These are phyloP conservation scores for Clonostachys chloroleuca DNA, from an alignment of 2,329 filamentous ascomycete species.

Conservation along the genomic window DNA sequence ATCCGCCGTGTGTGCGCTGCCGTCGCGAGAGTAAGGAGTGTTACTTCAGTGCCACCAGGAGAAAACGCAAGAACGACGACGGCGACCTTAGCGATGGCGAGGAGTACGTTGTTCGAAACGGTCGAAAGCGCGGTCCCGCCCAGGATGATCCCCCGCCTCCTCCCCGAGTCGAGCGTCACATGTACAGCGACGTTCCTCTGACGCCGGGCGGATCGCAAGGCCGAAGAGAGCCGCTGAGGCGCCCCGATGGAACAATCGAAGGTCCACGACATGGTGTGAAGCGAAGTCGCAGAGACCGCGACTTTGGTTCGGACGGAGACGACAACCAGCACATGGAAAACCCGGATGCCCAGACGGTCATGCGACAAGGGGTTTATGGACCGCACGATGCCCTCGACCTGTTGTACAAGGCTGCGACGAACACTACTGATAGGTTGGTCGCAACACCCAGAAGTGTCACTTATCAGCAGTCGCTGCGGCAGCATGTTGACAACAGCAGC, in stretches of 20 bases:
- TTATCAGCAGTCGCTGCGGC: constrained; percentile 1
- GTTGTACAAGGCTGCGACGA: constrained; percentile 76
- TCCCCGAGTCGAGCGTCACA: constrained; percentile 31
- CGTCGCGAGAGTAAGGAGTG: constrained; percentile 94
- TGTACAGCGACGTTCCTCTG: constrained; percentile 48
- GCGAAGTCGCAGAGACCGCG: constrained; percentile 17
- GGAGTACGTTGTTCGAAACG: constrained; percentile 70
- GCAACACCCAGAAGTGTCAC: neutral
- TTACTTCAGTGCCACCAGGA: constrained; percentile 90
- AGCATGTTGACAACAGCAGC: neutral
- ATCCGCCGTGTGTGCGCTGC: constrained; percentile 91
- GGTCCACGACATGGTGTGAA: neutral
- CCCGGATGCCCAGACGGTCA: constrained; percentile 58
- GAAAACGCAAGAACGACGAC: constrained; percentile 78
- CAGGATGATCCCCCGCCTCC: constrained; percentile 39
- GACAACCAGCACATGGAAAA: constrained; percentile 60
- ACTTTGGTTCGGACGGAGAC: constrained; percentile 33
- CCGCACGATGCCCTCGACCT: constrained; percentile 90
- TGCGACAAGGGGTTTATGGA: constrained; percentile 74
- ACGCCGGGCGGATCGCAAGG: constrained; percentile 65
- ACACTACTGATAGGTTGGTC: constrained; percentile 47
- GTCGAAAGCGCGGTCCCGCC: constrained; percentile 60
- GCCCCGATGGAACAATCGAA: constrained; percentile 40
- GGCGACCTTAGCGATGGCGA: constrained; percentile 46
- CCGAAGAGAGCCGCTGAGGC: constrained; percentile 59